Conservation (phyloP, 2,329 filamentous ascomycete species). For the Anisogramma anomala region DNA sequence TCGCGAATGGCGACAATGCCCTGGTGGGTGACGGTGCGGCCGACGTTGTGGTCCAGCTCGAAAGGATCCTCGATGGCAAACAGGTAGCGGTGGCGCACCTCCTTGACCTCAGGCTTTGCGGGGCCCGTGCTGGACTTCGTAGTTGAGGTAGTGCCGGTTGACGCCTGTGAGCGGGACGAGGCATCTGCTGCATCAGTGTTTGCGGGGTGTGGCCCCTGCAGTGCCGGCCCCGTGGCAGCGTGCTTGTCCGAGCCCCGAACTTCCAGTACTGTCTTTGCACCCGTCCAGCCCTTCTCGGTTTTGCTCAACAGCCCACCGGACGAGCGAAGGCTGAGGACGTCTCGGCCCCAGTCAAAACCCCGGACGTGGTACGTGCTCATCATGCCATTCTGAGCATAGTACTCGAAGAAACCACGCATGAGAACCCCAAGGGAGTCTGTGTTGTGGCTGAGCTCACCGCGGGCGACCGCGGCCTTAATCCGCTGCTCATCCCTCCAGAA, state of each 20-base stretch:
- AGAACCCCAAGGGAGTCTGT: constrained; percentile 57
- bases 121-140: constrained; percentile 3
- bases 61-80: constrained; percentile 91
- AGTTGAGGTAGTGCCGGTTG: not conserved
- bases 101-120: constrained; percentile 38
- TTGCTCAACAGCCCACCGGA: constrained; percentile 61
- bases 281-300: constrained; percentile 72
- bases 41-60: constrained; percentile 78
- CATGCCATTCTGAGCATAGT: constrained; percentile 56
- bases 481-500: constrained; percentile 69
- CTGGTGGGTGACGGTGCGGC: constrained; percentile 70
- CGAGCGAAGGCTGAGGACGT: constrained; percentile 68
- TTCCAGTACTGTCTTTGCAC: constrained; percentile 60
- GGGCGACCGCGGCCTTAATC: constrained; percentile 48
- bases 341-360: constrained; percentile 68
- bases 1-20: constrained; percentile 74
- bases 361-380: constrained; percentile 39
- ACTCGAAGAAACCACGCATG: constrained; percentile 77
- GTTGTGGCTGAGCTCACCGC: constrained; percentile 55
- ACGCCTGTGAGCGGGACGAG: not conserved
- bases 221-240: constrained; percentile 16
- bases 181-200: not conserved
- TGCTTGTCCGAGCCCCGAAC: constrained; percentile 26
- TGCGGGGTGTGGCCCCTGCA: constrained; percentile 12
- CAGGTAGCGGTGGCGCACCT: constrained; percentile 68